phyloP scores from a whole-genome alignment of 768 basidiomycete species.

The Podaxis carcinomalis region DNA sequence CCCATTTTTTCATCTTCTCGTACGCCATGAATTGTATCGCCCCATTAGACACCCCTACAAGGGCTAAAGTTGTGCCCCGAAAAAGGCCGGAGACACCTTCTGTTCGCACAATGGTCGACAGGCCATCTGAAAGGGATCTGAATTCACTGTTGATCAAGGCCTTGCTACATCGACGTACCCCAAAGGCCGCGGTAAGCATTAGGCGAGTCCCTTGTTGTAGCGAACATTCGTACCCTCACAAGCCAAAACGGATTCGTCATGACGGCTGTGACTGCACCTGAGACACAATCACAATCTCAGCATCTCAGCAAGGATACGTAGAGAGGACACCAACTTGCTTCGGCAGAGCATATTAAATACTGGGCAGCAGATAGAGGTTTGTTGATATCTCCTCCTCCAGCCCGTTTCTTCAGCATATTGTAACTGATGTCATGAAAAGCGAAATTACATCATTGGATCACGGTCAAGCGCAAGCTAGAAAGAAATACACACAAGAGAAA shows the following conservation, averaged over 20 bases:
- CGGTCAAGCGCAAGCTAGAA: background rate
- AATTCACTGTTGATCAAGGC: conserved; percentile 1
- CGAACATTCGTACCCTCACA: conserved; percentile 96
- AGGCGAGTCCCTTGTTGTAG: conserved; percentile 62
- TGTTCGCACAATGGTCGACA: conserved; percentile 59
- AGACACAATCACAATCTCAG: conserved; percentile 6
- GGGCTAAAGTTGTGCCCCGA: conserved; percentile 81
- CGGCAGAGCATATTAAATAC: conserved; percentile 86
- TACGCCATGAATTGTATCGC: conserved; percentile 95
- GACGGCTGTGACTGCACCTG: conserved; percentile 90
- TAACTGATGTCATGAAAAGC: conserved; percentile 50
- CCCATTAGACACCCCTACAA: conserved; percentile 92
- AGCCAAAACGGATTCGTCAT: conserved; percentile 99
- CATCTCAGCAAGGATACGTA: conserved; percentile 8
- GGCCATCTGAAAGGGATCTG: conserved; percentile 42
- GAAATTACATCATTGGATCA: background rate
- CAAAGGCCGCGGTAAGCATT: conserved; percentile 75
- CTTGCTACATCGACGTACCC: conserved; percentile 43
- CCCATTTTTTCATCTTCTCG: conserved; percentile 92
- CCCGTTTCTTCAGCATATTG: conserved; percentile 86
- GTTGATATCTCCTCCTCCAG: conserved; percentile 61
- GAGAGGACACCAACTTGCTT: conserved; percentile 79
- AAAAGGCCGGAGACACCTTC: conserved; percentile 84
- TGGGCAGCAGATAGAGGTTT: conserved; percentile 68
- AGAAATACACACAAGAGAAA: conserved; percentile 82